A percentile compares a stretch with the other conserved stretches of the same genome.
Evolutionary conservation across 192 early-diverging fungal genomes (phyloP).

Genomic region (Coemansia sp.): DNA sequence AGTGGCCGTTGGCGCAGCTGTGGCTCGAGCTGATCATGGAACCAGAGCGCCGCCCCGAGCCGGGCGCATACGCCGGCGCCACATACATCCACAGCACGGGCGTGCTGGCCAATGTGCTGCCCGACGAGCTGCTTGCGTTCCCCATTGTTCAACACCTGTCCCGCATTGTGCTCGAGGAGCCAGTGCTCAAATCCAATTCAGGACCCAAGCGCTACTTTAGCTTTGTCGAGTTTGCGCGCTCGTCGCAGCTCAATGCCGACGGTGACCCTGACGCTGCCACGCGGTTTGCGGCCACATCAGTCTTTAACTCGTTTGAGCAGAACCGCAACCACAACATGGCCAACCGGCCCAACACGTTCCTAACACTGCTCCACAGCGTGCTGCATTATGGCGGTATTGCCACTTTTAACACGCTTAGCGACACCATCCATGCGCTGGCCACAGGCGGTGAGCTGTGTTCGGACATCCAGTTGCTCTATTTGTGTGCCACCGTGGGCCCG

Average conservation of each 20-base stretch:
- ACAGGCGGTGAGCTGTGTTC: conserved; percentile 55
- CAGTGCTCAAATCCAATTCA: conserved; percentile 59
- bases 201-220: conserved; percentile 55
- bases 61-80: conserved; percentile 16
- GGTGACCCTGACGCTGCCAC: background rate
- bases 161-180: conserved; percentile 59
- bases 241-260: conserved; percentile 4
- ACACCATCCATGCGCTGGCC: conserved; percentile 37
- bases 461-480: conserved; percentile 70
- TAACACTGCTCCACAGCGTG: conserved; percentile 72
- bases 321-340: conserved; percentile 58
- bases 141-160: conserved; percentile 58
- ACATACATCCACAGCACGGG: conserved; percentile 49
- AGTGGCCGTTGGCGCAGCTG: conserved; percentile 32
- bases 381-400: conserved; percentile 73
- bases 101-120: conserved; percentile 49
- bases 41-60: conserved; percentile 13
- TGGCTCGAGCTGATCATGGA: conserved; percentile 51
- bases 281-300: conserved; percentile 58
- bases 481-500: conserved; percentile 71
- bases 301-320: conserved; percentile 62
- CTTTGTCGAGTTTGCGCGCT: conserved; percentile 42
- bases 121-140: conserved; percentile 55
- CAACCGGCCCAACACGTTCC: conserved; percentile 70
- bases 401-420: conserved; percentile 54